Evolutionary conservation across 768 basidiomycete genomes (phyloP).

Genomic region (Lentinula lateritia): DNA sequence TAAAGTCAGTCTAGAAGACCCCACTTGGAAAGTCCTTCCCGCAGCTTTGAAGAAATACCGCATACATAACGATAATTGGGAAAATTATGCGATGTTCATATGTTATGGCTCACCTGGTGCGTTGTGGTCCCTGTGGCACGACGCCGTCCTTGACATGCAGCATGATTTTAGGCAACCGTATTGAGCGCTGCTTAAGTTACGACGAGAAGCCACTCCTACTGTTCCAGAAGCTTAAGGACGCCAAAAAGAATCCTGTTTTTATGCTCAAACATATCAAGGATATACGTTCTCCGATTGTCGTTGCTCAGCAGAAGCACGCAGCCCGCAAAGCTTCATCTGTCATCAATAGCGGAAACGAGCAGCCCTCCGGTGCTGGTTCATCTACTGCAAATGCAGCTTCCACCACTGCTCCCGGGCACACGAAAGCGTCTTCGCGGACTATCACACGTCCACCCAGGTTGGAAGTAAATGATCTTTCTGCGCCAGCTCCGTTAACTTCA

Average conservation of each 20-base stretch:
- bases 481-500: conserved; percentile 48
- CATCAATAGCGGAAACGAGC: conserved; percentile 28
- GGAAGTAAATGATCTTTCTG: conserved; percentile 60
- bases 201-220: conserved; percentile 96
- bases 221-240: conserved; percentile 96
- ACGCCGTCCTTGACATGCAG: neutral
- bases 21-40: conserved; percentile 97
- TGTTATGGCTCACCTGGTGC: conserved; percentile 91
- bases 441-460: conserved; percentile 60
- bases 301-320: conserved; percentile 95
- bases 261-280: conserved; percentile 98
- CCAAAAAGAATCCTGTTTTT: conserved; percentile 97
- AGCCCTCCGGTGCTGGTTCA: neutral
- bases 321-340: conserved; percentile 71
- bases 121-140: conserved; percentile 15
- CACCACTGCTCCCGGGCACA: conserved; percentile 38
- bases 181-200: conserved; percentile 93
- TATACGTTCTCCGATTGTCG: conserved; percentile 93
- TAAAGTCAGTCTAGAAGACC: conserved; percentile 96
- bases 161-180: conserved; percentile 51
- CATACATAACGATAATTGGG: conserved; percentile 98
- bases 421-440: conserved; percentile 35
- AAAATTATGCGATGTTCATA: conserved; percentile 99
- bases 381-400: conserved; percentile 20
- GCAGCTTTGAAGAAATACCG: conserved; percentile 98